Base-by-base conservation (phyloP, 1,284 basidiomycete species). In the Cutaneotrichosporon sp. region DNA sequence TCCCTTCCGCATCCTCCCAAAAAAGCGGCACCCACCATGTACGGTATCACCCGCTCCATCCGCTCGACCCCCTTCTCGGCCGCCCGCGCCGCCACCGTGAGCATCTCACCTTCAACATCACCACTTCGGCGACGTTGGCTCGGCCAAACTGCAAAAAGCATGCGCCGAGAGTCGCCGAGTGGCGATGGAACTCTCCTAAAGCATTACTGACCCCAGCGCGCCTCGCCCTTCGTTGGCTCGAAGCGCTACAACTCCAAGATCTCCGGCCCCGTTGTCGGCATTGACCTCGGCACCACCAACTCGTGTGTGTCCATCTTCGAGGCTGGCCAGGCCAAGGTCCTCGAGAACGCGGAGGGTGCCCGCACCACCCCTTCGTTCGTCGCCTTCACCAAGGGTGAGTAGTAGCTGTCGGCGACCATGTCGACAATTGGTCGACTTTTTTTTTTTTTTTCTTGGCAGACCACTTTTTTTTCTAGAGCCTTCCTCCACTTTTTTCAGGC, bases 331-430 rank as follows among this genome's bases (percentile, higher is more conserved):
- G 87, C 95, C 63, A 90, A 92, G 72, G 96, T 99, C 70, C 90
- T 99, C 74, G 96, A 98, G 83, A 98, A 99, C 85, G 84, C 94
- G 13, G 96, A 99, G 84, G 96, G 96, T 85, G 92, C 91, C 68
- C 89, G 96, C 75, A 98, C 96, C 70, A 99, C 96, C 34, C 97
- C 97, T 10, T 99, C 96, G 59, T 92, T 97, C 64, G 93, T 99
- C 70, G 97, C 96, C 50, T 99, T 99, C 86, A 94, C 95, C 70
- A 97, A 98, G 82, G 84, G 83, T 73, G 73, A 83, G 79, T 79
- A 38, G 9, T 52, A 18, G 2, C 42, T 18, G 5, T 6, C 14
- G 40, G 11, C 6, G 18, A 21, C 11, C 16, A 8, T n/a, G 42
- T n/a, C 42, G 18, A n/a, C 5, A 46, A 18, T n/a, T 16, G 42